A percentile compares a stretch with the other conserved stretches of the same genome.
Conservation (phyloP, 257 asterid species). For the Salvia hispanica region DNA sequence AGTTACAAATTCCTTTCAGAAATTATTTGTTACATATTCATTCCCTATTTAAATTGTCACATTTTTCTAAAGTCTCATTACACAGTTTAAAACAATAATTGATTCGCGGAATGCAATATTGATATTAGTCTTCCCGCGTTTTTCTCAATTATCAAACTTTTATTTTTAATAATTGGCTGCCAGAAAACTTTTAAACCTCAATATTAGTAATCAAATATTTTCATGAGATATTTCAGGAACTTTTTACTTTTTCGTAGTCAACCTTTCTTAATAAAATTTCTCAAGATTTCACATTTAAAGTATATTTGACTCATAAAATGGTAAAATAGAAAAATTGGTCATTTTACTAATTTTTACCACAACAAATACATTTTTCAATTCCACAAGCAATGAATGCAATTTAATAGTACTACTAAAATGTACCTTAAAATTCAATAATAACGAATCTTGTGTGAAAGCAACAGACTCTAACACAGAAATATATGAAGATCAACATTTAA, state of each 20-base stretch:
- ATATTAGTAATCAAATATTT: background rate
- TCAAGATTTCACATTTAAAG: background rate
- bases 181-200: background rate
- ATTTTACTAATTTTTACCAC: no score
- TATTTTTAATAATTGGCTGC: constrained; percentile 4
- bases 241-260: no score
- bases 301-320: background rate
- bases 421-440: no score
- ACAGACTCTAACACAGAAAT: no score
- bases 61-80: background rate
- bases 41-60: background rate
- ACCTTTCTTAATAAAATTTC: background rate
- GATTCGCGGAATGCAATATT: background rate
- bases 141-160: constrained; percentile 11
- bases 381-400: background rate
- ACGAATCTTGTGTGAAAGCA: no score
- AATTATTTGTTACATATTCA: no score
- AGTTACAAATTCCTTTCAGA: background rate
- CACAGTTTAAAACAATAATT: constrained; percentile 24
- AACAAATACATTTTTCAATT: no score
- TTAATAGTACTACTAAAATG: no score
- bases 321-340: no score
- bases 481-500: background rate
- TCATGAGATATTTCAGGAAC: no score
- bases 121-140: background rate